Conservation (phyloP, 768 basidiomycete genomes). For the Tulasnella sp. region DNA sequence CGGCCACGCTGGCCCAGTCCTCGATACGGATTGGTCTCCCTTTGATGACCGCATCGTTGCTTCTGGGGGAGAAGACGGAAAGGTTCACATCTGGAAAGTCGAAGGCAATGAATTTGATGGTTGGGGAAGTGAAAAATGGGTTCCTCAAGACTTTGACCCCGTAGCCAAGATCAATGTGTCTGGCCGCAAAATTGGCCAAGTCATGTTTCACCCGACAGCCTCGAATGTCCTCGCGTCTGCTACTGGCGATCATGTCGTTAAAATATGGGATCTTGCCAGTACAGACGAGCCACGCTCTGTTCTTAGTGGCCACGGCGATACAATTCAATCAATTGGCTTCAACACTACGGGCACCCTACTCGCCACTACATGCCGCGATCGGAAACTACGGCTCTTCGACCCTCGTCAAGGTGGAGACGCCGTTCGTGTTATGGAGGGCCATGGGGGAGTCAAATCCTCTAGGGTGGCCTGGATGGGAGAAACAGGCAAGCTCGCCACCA, state of each 20-base stretch:
- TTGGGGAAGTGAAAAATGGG: slow-evolving; percentile 82
- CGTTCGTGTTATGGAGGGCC: slow-evolving; percentile 77
- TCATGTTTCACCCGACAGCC: slow-evolving; percentile 90
- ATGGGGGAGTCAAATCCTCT: slow-evolving; percentile 89
- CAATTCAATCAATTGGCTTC: slow-evolving; percentile 81
- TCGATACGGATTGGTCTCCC: slow-evolving; percentile 96
- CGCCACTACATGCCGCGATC: slow-evolving; percentile 87
- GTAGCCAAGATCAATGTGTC: slow-evolving; percentile 74
- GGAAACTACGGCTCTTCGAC: slow-evolving; percentile 89
- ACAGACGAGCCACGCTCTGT: slow-evolving; percentile 59
- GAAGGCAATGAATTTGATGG: slow-evolving; percentile 67
- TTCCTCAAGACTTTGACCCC: slow-evolving; percentile 77
- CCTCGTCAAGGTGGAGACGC: slow-evolving; percentile 78
- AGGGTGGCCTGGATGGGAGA: slow-evolving; percentile 90
- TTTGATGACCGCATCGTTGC: slow-evolving; percentile 89
- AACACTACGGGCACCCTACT: slow-evolving; percentile 75
- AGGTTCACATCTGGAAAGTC: slow-evolving; percentile 88
- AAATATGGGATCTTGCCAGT: slow-evolving; percentile 85
- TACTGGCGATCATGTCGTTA: slow-evolving; percentile 79
- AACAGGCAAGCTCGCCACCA: slow-evolving; percentile 82
- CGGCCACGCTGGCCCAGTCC: slow-evolving; percentile 64
- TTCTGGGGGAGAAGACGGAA: slow-evolving; percentile 91
- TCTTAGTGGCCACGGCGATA: slow-evolving; percentile 75
- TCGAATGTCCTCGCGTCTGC: slow-evolving; percentile 73
- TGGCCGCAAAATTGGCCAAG: slow-evolving; percentile 87